Percentiles rank a stretch among this genome's conserved stretches.
Evolutionary conservation across 1,139 yeast species (phyloP).

Genomic region (Suzukiozyma palmioleophila): DNA sequence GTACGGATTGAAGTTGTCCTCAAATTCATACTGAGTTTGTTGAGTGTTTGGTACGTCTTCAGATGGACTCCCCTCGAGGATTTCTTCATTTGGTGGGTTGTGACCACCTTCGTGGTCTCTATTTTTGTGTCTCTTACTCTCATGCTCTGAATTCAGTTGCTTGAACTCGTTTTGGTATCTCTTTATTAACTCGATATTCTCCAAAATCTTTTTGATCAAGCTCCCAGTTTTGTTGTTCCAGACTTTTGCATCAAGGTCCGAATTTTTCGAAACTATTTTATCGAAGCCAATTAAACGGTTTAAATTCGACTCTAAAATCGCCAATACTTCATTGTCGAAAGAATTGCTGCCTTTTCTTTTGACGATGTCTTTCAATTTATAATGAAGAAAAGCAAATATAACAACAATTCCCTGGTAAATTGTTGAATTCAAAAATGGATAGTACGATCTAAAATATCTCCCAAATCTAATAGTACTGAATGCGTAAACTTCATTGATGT

Average conservation of each 20-base stretch:
- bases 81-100: background rate
- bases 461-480: constrained; percentile 25
- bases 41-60: constrained; percentile 8
- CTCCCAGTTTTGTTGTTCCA: constrained; percentile 37
- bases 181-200: constrained; percentile 25
- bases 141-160: background rate
- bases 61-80: constrained; percentile 9
- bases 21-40: background rate
- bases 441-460: constrained; percentile 29
- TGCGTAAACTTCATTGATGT: constrained; percentile 1
- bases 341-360: constrained; percentile 13
- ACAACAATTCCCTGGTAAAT: constrained; percentile 51
- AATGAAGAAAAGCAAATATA: constrained; percentile 44
- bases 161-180: constrained; percentile 16
- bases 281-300: constrained; percentile 23
- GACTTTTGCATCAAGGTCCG: constrained; percentile 19
- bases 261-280: constrained; percentile 15
- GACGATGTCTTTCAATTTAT: constrained; percentile 35
- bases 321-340: constrained; percentile 20
- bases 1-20: background rate
- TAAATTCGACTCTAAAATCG: constrained; percentile 21
- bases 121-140: background rate
- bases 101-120: background rate
- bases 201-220: constrained; percentile 29
- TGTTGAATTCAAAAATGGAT: constrained; percentile 47